Evolutionary conservation across 78 protist species (phyloP), one percentile per base, ranked within the genome.

Genomic region (Cavenderia fasciculata): DNA sequence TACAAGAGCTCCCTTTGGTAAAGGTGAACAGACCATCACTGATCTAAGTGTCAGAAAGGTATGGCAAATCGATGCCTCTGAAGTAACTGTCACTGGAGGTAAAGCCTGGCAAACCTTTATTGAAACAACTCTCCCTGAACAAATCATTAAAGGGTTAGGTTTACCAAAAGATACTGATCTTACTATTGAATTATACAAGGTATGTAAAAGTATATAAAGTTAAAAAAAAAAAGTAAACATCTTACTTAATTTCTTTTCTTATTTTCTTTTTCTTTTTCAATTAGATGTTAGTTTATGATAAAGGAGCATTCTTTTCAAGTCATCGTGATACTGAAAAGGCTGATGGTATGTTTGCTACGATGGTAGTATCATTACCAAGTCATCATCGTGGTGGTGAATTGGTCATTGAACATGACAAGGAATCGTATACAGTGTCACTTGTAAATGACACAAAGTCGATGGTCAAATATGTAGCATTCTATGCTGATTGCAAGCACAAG

Each of bases 251-350:
- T n/a, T n/a, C n/a, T n/a, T n/a, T n/a, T n/a, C n/a, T n/a, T n/a
- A n/a, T n/a, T n/a, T n/a, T n/a, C n/a, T n/a, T n/a, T n/a, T n/a
- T n/a, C n/a, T n/a, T n/a, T n/a, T n/a, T n/a, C n/a, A n/a, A n/a
- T n/a, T n/a, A n/a, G n/a, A 1, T 76, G 25, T 62, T 59, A 2
- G 21, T 76, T 23, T 76, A 76, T 76, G 86, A 76, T 34, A 46
- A 76, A 62, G 86, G 86, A 36, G 61, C 49, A 12, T 76, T 76
- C 74, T 76, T 49, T 49, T 8, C n/a, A 25, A 69, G 72, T 18
- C 85, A 75, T 59, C 10, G 23, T 5, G 70, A 75, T 36, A n/a
- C 61, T 27, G 85, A 75, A 46, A 75, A 75, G 43, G 85, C 29
- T 11, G 56, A 75, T 1, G 59, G 14, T 19, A 75, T 75, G 85